Evolutionary conservation across 2,329 filamentous ascomycete genomes (phyloP).

Genomic region (Dactylellina haptotyla): DNA sequence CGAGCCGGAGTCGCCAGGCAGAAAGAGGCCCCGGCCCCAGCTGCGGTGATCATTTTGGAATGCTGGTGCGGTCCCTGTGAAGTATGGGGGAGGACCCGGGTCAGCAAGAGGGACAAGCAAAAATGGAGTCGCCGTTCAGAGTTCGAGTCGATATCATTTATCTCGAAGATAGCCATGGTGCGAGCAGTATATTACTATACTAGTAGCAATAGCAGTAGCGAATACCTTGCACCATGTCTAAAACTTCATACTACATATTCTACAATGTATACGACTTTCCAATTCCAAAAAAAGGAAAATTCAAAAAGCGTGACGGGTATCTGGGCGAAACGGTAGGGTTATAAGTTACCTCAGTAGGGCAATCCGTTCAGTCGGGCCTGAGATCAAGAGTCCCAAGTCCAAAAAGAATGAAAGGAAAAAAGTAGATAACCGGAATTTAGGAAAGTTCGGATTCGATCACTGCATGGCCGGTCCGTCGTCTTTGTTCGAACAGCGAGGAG

Average conservation of each 20-base stretch:
- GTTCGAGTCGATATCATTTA: conserved; percentile 36
- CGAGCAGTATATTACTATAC: no score
- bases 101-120: conserved; percentile 34
- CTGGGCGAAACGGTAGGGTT: conserved; percentile 5
- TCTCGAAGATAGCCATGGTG: conserved; percentile 25
- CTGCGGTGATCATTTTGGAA: conserved; percentile 58
- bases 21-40: conserved; percentile 57
- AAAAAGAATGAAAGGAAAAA: conserved; percentile 28
- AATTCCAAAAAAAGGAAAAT: no score
- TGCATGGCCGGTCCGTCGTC: conserved; percentile 46
- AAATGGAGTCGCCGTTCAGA: conserved; percentile 31
- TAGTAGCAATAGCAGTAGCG: no score
- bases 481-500: conserved; percentile 40
- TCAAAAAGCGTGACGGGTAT: conserved; percentile 17
- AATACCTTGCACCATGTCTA: conserved; percentile 13
- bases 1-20: conserved; percentile 57
- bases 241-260: conserved; percentile 6
- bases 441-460: conserved; percentile 36
- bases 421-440: conserved; percentile 15
- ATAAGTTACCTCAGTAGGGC: conserved; percentile 31
- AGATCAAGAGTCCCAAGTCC: no score
- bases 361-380: conserved; percentile 8
- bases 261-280: no score
- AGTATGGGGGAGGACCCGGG: conserved; percentile 37
- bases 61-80: conserved; percentile 45